Conservation (phyloP, 441 rosid species). For the Populus tomentosa region DNA sequence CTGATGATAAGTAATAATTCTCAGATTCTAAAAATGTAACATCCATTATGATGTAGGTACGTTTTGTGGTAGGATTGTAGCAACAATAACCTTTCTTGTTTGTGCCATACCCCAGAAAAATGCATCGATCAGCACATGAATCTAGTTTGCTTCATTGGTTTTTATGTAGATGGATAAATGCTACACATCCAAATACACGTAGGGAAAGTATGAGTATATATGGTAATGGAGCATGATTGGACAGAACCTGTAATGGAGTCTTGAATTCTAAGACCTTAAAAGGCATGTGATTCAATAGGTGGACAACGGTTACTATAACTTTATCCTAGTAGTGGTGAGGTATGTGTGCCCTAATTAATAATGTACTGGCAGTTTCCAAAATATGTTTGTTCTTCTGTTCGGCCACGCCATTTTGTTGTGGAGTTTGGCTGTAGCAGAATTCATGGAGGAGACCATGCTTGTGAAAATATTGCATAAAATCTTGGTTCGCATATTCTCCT, state of each 20-base stretch:
- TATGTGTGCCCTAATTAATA: no score
- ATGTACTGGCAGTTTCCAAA: no score
- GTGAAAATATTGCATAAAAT: no score
- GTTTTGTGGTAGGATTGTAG: background rate
- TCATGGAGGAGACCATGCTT: no score
- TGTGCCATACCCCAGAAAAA: no score
- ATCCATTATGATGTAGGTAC: no score
- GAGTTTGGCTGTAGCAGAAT: no score
- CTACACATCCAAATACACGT: background rate
- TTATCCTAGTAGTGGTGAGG: background rate
- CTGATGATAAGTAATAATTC: background rate
- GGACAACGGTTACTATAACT: no score
- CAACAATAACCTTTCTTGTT: background rate
- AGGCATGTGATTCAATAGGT: background rate
- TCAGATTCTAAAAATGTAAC: background rate
- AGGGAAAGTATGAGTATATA: background rate
- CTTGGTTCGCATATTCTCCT: background rate
- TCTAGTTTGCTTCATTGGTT: background rate
- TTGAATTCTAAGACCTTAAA: no score
- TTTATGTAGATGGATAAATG: no score
- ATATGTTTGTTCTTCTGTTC: rapidly evolving
- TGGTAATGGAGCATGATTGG: no score
- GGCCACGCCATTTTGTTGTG: background rate
- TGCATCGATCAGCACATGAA: background rate
- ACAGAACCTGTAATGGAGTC: background rate